phyloP scores from a whole-genome alignment of 192 early-diverging fungal species.

The Linnemannia elongata region DNA sequence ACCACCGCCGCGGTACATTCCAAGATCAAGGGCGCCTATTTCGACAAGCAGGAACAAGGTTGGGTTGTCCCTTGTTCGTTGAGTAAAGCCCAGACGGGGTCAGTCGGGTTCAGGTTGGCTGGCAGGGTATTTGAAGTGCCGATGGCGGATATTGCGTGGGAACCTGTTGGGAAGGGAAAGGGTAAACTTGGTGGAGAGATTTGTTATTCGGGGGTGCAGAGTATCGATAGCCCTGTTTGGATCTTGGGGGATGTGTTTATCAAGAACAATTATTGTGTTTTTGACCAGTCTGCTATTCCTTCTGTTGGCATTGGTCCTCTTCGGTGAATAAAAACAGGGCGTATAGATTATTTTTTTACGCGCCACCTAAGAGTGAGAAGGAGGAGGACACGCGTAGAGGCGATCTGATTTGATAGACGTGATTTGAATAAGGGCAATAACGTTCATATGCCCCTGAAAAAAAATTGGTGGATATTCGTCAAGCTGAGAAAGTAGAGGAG shows the following conservation, averaged over 20 bases:
- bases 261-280: conserved; percentile 72
- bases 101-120: conserved; percentile 22
- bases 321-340: not conserved
- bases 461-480: no score
- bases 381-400: no score
- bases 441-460: no score
- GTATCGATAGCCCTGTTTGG: conserved; percentile 9
- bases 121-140: conserved; percentile 37
- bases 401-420: no score
- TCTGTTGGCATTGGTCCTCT: conserved; percentile 69
- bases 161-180: not conserved
- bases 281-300: conserved; percentile 59
- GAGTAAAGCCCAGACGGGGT: conserved; percentile 10
- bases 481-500: no score
- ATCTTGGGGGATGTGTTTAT: conserved; percentile 77
- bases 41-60: not conserved
- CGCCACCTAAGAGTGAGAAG: no score
- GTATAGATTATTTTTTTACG: no score
- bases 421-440: no score
- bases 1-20: conserved; percentile 61
- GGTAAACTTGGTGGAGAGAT: not conserved
- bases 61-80: not conserved
- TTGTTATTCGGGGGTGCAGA: conserved; percentile 30
- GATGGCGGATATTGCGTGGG: conserved; percentile 32
- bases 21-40: not conserved